These are phyloP conservation scores for Gaultheria prostrata DNA, from an alignment of 148 eudicot genomes.

Conservation along the genomic window DNA sequence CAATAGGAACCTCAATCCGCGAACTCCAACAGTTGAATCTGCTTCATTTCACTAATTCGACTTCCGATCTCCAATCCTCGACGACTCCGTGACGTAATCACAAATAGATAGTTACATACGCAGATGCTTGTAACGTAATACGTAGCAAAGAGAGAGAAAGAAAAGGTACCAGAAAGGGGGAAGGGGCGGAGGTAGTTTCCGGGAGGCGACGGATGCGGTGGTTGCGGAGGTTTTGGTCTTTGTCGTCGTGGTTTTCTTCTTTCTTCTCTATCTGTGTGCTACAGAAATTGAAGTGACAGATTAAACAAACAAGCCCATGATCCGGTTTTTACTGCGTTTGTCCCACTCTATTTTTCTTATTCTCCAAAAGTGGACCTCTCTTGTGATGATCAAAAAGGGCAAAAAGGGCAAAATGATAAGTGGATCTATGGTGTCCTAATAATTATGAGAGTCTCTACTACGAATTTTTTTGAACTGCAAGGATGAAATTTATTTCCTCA, in stretches of 20 bases:
- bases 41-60: neutral
- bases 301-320: constrained; percentile 10
- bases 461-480: no score
- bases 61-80: constrained; percentile 10
- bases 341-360: neutral
- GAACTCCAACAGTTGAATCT: neutral
- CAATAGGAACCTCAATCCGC: neutral
- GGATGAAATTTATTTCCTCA: no score
- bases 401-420: no score
- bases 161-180: neutral
- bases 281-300: neutral
- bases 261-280: neutral
- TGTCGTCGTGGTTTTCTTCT: neutral
- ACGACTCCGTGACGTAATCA: neutral
- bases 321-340: constrained; percentile 3
- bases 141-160: neutral
- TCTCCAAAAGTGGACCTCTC: no score
- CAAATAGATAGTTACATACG: neutral
- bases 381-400: no score
- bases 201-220: neutral
- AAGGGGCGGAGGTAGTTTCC: neutral
- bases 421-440: no score
- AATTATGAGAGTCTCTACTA: no score
- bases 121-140: neutral
- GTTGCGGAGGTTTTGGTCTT: neutral